Conservation (phyloP, 1,139 yeast species). For the Lodderomyces beijingensis region DNA sequence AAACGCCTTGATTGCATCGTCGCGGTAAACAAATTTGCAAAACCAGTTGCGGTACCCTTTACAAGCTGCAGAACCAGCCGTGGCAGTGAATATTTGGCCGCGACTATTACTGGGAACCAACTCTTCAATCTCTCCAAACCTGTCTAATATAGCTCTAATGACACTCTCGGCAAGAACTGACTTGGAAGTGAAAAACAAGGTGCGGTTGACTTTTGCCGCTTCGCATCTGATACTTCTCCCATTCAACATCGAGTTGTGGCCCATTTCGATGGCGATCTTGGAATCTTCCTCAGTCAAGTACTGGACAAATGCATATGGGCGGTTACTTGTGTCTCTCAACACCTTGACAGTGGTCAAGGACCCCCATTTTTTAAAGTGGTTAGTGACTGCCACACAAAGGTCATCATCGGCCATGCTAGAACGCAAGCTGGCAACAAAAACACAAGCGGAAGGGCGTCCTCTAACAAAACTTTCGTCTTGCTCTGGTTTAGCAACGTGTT, state of each 20-base stretch:
- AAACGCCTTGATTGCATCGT: conserved; percentile 86
- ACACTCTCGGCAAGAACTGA: conserved; percentile 20
- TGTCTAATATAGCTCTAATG: conserved; percentile 36
- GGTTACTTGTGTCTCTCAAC: conserved; percentile 70
- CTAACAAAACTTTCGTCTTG: conserved; percentile 11
- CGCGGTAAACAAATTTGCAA: conserved; percentile 76
- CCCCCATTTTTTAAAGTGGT: conserved; percentile 68
- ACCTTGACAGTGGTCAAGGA: conserved; percentile 73
- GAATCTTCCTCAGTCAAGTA: conserved; percentile 72
- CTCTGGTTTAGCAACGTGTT: not conserved
- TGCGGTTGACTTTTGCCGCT: conserved; percentile 85
- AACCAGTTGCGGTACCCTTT: conserved; percentile 57
- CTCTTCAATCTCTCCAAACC: conserved; percentile 75
- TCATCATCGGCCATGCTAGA: conserved; percentile 64
- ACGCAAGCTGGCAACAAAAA: conserved; percentile 80
- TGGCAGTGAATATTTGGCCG: conserved; percentile 23
- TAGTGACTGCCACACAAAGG: conserved; percentile 61
- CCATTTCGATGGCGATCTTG: conserved; percentile 58
- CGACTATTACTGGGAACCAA: conserved; percentile 46
- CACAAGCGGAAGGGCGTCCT: conserved; percentile 75
- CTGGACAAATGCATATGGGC: conserved; percentile 95
- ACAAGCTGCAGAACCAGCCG: conserved; percentile 1
- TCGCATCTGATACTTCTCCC: conserved; percentile 84
- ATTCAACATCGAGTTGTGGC: conserved; percentile 65
- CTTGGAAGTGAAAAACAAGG: conserved; percentile 53